Evolutionary conservation across 768 basidiomycete genomes (phyloP).

Genomic region (Coprinopsis cinerea): DNA sequence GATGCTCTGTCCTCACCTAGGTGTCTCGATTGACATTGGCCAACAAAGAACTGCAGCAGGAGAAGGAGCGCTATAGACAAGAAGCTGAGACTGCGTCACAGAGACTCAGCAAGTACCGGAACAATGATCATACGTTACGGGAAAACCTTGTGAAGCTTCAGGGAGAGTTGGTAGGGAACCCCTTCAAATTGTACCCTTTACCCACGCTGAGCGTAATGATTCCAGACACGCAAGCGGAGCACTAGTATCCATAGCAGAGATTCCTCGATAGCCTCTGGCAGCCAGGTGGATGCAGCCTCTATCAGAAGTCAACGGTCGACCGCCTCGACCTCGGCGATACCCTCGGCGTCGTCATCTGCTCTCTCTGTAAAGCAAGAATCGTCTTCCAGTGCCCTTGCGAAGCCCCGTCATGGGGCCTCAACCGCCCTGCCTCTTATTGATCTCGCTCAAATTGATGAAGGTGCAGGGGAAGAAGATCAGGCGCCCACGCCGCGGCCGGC

Average conservation of each 20-base stretch:
- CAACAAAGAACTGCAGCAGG: constrained; percentile 14
- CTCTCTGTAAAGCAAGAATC: neutral
- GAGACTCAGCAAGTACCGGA: constrained; percentile 24
- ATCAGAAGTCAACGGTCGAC: constrained; percentile 1
- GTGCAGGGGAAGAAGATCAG: constrained; percentile 7
- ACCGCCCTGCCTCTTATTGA: no score
- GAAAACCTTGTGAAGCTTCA: constrained; percentile 25
- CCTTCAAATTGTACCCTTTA: neutral
- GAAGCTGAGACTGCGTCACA: constrained; percentile 19
- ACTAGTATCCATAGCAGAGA: neutral
- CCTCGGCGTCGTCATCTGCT: neutral
- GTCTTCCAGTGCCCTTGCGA: no score
- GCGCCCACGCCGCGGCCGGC: constrained; percentile 7
- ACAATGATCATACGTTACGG: constrained; percentile 21
- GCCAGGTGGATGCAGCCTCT: neutral
- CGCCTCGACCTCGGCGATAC: neutral
- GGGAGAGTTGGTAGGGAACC: constrained; percentile 19
- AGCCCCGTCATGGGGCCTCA: neutral
- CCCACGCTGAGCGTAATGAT: neutral
- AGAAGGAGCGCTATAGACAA: constrained; percentile 18
- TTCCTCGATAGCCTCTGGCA: neutral
- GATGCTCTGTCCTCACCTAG: no score
- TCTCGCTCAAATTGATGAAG: constrained; percentile 5
- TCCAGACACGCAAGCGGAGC: neutral
- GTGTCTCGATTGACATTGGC: constrained; percentile 12